phyloP scores from a whole-genome alignment of 805 yeast species.

The Komagataella ulmi region DNA sequence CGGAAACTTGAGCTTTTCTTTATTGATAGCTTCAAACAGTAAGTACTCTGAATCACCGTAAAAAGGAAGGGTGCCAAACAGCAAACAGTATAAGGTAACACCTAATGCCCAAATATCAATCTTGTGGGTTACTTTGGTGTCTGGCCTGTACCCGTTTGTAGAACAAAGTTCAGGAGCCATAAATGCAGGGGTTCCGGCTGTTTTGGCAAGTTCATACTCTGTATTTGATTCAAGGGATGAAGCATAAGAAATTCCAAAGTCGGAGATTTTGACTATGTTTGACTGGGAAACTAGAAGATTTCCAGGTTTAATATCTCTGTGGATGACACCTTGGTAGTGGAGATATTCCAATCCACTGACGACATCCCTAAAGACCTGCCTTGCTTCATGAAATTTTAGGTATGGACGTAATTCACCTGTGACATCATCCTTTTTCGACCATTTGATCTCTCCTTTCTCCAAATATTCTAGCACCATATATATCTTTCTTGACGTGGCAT shows the following conservation, averaged over 20 bases:
- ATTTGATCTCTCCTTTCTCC: constrained; percentile 80
- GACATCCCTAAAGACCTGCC: constrained; percentile 71
- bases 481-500: constrained; percentile 67
- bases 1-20: constrained; percentile 48
- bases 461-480: constrained; percentile 84
- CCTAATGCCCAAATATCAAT: constrained; percentile 98
- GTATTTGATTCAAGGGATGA: constrained; percentile 28
- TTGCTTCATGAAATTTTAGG: constrained; percentile 50
- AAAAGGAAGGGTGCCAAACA: constrained; percentile 85
- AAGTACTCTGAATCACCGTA: constrained; percentile 79
- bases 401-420: constrained; percentile 36
- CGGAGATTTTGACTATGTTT: constrained; percentile 80
- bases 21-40: constrained; percentile 69
- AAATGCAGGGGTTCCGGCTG: constrained; percentile 97
- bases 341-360: constrained; percentile 80
- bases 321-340: constrained; percentile 84
- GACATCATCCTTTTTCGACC: constrained; percentile 38
- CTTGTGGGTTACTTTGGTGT: constrained; percentile 45
- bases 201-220: constrained; percentile 81
- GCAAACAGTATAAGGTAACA: constrained; percentile 74
- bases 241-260: constrained; percentile 90
- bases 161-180: constrained; percentile 88
- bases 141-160: constrained; percentile 32
- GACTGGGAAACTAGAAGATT: constrained; percentile 62
- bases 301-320: constrained; percentile 94